phyloP scores from a whole-genome alignment of 495 filamentous ascomycete species.

The Tetracladium marchalianum region DNA sequence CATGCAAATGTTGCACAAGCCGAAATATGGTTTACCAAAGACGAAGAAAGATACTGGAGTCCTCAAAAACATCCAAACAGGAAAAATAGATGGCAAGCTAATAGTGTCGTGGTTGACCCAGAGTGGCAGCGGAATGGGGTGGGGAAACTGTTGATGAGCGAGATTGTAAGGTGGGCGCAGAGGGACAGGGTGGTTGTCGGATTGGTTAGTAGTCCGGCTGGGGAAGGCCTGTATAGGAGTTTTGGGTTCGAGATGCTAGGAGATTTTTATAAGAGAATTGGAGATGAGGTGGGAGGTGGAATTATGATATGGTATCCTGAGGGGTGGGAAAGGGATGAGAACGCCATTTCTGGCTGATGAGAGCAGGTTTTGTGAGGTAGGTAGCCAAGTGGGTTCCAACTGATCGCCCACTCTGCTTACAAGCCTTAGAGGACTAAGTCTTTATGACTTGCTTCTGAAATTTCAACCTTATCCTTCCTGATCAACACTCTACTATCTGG shows the following conservation, averaged over 20 bases:
- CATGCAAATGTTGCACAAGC: too few species aligned
- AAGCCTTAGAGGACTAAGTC: too few species aligned
- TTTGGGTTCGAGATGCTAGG: conserved; percentile 11
- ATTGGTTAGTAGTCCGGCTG: conserved; percentile 7
- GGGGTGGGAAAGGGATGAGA: not conserved
- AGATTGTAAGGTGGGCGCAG: conserved; percentile 11
- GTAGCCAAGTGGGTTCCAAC: too few species aligned
- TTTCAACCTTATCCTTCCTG: too few species aligned
- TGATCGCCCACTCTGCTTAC: too few species aligned
- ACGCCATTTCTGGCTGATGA: too few species aligned
- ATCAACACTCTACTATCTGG: too few species aligned
- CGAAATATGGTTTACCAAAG: not conserved
- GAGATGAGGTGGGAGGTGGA: not conserved
- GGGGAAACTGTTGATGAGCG: conserved; percentile 15
- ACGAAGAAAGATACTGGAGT: conserved; percentile 7
- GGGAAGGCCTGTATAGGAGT: conserved; percentile 10
- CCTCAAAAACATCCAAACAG: not conserved
- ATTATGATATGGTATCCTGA: conserved; percentile 9
- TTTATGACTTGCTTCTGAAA: too few species aligned
- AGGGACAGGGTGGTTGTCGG: conserved; percentile 12
- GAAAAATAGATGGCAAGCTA: conserved; percentile 15
- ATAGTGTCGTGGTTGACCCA: conserved; percentile 9
- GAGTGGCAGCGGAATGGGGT: conserved; percentile 12
- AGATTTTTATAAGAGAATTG: not conserved
- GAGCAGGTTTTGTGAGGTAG: too few species aligned